Conservation (phyloP, 805 yeast species). For the Metschnikowia cerradonensis region DNA sequence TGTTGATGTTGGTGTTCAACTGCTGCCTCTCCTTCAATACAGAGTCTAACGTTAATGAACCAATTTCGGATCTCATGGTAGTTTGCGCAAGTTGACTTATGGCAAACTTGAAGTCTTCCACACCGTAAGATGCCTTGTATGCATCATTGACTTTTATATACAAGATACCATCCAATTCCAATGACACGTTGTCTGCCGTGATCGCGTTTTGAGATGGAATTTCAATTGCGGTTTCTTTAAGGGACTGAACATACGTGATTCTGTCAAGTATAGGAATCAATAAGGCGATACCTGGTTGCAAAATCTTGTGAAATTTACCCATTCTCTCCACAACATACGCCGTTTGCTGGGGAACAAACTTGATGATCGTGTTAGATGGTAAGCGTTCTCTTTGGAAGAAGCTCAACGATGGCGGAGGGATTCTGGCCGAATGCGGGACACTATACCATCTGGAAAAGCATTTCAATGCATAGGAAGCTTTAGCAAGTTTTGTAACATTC, state of each 20-base stretch:
- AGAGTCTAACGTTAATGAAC: conserved; percentile 73
- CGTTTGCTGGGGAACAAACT: conserved; percentile 86
- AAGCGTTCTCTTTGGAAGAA: conserved; percentile 59
- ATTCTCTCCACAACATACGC: conserved; percentile 90
- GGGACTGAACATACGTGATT: conserved; percentile 75
- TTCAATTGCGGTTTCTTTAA: conserved; percentile 82
- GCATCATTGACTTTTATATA: conserved; percentile 77
- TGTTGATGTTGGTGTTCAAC: conserved; percentile 67
- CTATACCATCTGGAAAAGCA: conserved; percentile 8
- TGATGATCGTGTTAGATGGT: conserved; percentile 70
- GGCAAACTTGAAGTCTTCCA: conserved; percentile 84
- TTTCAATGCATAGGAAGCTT: background rate
- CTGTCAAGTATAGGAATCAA: conserved; percentile 70
- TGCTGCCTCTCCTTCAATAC: conserved; percentile 74
- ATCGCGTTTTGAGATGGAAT: conserved; percentile 82
- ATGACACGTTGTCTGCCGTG: conserved; percentile 79
- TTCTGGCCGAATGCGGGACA: conserved; percentile 4
- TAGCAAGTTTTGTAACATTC: conserved; percentile 5
- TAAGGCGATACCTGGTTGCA: conserved; percentile 75
- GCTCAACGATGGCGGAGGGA: conserved; percentile 29
- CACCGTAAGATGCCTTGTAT: conserved; percentile 82
- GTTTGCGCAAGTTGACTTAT: conserved; percentile 84
- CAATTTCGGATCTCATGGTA: conserved; percentile 86
- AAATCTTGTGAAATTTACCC: conserved; percentile 70
- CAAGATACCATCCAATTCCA: conserved; percentile 80